Conservation (phyloP, 768 basidiomycete species). For the Rhizopogon vinicolor region DNA sequence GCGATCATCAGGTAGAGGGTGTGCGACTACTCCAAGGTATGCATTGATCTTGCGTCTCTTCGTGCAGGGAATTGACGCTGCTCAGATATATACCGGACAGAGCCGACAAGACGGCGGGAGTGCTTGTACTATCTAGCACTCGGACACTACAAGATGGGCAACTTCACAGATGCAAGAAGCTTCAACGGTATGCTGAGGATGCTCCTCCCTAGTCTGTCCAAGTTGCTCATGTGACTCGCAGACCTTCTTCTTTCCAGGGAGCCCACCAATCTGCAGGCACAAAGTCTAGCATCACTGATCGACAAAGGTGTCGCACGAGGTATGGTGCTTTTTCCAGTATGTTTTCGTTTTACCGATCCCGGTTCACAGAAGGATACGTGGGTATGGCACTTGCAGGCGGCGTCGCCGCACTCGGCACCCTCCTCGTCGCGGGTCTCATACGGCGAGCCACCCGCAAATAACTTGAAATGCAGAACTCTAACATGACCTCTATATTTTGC, state of each 20-base stretch:
- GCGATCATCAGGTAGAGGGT: conserved; percentile 87
- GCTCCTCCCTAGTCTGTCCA: not conserved
- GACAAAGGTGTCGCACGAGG: conserved; percentile 83
- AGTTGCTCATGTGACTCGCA: conserved; percentile 25
- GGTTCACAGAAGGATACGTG: conserved; percentile 84
- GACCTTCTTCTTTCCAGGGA: conserved; percentile 88
- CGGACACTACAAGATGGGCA: conserved; percentile 95
- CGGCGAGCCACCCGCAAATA: conserved; percentile 69
- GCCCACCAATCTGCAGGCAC: conserved; percentile 89
- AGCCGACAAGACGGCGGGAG: conserved; percentile 84
- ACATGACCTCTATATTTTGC: conserved; percentile 14
- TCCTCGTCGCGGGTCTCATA: conserved; percentile 71
- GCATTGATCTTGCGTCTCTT: conserved; percentile 7
- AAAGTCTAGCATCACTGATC: conserved; percentile 80
- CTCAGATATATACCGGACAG: conserved; percentile 86
- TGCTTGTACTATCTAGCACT: conserved; percentile 96
- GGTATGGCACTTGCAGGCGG: conserved; percentile 96
- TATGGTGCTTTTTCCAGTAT: conserved; percentile 26
- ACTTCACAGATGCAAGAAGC: conserved; percentile 86
- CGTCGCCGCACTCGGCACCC: conserved; percentile 77
- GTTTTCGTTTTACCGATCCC: not conserved
- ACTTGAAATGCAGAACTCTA: conserved; percentile 10
- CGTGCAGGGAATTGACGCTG: conserved; percentile 6
- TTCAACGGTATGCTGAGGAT: conserved; percentile 73
- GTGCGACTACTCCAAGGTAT: conserved; percentile 87